Evolutionary conservation across 139 green algal genomes (phyloP).

Genomic region (Tetradesmus obliquus): DNA sequence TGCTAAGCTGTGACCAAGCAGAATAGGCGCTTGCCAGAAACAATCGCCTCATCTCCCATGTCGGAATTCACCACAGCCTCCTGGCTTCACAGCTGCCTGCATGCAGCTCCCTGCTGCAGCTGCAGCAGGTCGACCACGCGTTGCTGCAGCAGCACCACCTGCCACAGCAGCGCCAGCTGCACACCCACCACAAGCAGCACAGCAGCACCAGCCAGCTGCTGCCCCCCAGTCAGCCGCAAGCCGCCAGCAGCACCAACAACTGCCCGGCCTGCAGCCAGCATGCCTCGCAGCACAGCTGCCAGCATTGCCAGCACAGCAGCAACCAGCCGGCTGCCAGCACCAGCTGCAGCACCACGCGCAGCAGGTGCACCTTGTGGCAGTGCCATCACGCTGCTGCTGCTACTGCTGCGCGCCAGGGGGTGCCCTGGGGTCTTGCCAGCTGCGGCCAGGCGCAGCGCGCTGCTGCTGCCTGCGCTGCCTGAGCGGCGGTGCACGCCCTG

Average conservation of each 20-base stretch:
- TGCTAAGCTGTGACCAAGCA: too few species aligned
- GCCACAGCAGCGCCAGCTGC: conserved; percentile 16
- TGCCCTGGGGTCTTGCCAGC: background rate
- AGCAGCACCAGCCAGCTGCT: background rate
- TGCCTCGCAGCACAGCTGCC: background rate
- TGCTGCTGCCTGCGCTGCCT: background rate
- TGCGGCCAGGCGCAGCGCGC: background rate
- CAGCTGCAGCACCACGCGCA: background rate
- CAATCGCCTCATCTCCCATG: too few species aligned
- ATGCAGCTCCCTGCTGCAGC: conserved; percentile 6
- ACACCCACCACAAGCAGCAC: conserved; percentile 2
- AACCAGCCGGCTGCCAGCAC: background rate
- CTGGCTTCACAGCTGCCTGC: too few species aligned
- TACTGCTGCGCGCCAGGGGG: background rate
- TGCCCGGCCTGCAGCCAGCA: background rate
- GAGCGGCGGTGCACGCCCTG: background rate
- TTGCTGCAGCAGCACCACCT: conserved; percentile 13
- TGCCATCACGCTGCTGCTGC: background rate
- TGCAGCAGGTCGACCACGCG: background rate
- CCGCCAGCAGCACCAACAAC: background rate
- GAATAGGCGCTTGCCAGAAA: too few species aligned
- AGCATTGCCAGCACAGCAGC: background rate
- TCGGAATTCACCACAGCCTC: too few species aligned
- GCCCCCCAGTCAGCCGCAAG: background rate
- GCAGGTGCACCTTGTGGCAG: background rate